These are phyloP conservation scores for Hymenoscyphus infarciens DNA, from an alignment of 2,329 filamentous ascomycete species.

Conservation along the genomic window DNA sequence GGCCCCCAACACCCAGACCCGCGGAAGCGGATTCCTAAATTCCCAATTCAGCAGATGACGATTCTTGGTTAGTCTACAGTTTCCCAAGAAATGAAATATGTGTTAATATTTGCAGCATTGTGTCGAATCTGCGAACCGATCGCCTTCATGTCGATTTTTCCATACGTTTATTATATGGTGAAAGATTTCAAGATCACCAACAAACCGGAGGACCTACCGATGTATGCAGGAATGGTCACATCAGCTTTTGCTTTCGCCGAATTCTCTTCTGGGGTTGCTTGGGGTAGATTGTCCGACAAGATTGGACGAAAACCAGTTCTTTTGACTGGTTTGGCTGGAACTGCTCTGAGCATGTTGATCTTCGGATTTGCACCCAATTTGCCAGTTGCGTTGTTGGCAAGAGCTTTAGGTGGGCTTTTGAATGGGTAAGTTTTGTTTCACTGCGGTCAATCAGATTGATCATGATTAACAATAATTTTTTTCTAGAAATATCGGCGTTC, in stretches of 20 bases:
- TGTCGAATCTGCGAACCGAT: conserved; percentile 98
- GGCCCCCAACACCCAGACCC: conserved; percentile 31
- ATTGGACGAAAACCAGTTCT: conserved; percentile 92
- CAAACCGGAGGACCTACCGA: conserved; percentile 73
- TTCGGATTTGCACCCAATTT: conserved; percentile 89
- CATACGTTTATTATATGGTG: conserved; percentile 98
- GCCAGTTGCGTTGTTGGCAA: conserved; percentile 77
- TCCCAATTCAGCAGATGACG: conserved; percentile 47
- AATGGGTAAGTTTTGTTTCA: conserved; percentile 66
- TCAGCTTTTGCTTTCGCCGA: conserved; percentile 95
- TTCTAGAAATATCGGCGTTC: conserved; percentile 81
- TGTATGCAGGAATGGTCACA: conserved; percentile 94
- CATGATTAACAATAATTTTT: background rate
- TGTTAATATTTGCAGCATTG: conserved; percentile 54
- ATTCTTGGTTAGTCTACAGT: conserved; percentile 45
- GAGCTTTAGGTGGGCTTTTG: conserved; percentile 83
- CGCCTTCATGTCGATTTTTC: conserved; percentile 99
- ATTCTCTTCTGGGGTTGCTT: conserved; percentile 87
- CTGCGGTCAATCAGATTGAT: background rate
- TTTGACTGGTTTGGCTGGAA: conserved; percentile 83
- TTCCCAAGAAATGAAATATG: background rate
- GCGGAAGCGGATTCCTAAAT: conserved; percentile 36
- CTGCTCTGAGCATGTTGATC: conserved; percentile 84
- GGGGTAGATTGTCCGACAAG: conserved; percentile 88
- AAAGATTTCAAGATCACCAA: conserved; percentile 83